Evolutionary conservation across 805 yeast genomes (phyloP).

Genomic region (Wilhelminamyces savonicus): DNA sequence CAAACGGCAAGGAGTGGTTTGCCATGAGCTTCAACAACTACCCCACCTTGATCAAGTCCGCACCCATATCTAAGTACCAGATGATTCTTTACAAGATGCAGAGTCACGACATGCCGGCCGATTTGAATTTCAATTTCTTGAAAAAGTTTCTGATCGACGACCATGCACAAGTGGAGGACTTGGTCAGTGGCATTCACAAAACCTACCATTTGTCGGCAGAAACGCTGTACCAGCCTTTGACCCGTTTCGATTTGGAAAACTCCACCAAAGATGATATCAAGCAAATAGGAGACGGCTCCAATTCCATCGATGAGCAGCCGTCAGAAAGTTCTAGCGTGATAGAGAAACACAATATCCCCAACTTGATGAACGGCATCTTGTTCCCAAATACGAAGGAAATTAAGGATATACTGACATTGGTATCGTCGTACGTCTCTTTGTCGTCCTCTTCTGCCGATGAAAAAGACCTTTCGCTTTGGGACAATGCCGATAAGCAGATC

Average conservation of each 20-base stretch:
- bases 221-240: constrained; percentile 30
- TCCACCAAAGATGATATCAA: constrained; percentile 7
- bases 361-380: constrained; percentile 30
- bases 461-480: too few species aligned
- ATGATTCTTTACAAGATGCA: constrained; percentile 22
- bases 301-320: too few species aligned
- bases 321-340: too few species aligned
- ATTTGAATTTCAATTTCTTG: constrained; percentile 10
- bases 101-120: constrained; percentile 10
- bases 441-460: too few species aligned
- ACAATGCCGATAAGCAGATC: background rate
- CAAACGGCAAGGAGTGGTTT: constrained; percentile 68
- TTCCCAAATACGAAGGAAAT: constrained; percentile 15
- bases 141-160: constrained; percentile 3
- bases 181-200: constrained; percentile 33
- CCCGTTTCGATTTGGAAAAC: constrained; percentile 14
- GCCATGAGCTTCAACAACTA: constrained; percentile 75
- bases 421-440: too few species aligned
- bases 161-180: constrained; percentile 12
- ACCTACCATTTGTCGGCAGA: constrained; percentile 20
- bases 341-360: constrained; percentile 16
- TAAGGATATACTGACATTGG: background rate
- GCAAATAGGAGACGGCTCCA: constrained; percentile 17
- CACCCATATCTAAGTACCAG: constrained; percentile 68
- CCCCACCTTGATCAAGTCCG: constrained; percentile 76